Conservation (phyloP, 768 basidiomycete species). For the Agaricus bisporus region DNA sequence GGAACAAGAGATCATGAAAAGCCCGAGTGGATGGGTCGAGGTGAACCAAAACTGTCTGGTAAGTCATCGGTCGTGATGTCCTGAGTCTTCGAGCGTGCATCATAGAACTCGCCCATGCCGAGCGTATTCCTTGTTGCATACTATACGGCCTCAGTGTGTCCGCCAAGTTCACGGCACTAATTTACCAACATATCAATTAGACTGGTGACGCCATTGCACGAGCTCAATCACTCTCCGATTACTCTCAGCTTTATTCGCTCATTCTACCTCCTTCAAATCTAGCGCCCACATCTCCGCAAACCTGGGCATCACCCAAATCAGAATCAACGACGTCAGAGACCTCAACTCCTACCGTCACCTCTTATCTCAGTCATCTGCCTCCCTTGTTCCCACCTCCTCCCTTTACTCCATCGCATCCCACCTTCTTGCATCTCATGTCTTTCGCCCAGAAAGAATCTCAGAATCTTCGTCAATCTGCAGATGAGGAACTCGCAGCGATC, state of each 20-base stretch:
- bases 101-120: conserved; percentile 5
- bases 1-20: conserved; percentile 66
- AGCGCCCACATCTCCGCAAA: conserved; percentile 20
- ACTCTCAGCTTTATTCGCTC: conserved; percentile 35
- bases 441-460: conserved; percentile 52
- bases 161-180: conserved; percentile 7
- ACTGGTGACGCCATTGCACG: conserved; percentile 29
- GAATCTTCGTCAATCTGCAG: conserved; percentile 46
- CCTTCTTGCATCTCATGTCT: conserved; percentile 58
- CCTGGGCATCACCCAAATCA: conserved; percentile 16
- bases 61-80: conserved; percentile 28
- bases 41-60: conserved; percentile 62
- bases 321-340: conserved; percentile 20
- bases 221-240: conserved; percentile 34
- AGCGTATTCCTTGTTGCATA: conserved; percentile 11
- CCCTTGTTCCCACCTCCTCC: conserved; percentile 71
- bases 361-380: conserved; percentile 46
- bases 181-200: conserved; percentile 23
- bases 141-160: conserved; percentile 4
- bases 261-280: conserved; percentile 32
- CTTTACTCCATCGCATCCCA: conserved; percentile 68
- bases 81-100: conserved; percentile 9
- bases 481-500: conserved; percentile 49
- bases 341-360: conserved; percentile 21
- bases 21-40: conserved; percentile 68